Base-by-base conservation (phyloP, 1,284 basidiomycete genomes). In the Puccinia polysora region DNA sequence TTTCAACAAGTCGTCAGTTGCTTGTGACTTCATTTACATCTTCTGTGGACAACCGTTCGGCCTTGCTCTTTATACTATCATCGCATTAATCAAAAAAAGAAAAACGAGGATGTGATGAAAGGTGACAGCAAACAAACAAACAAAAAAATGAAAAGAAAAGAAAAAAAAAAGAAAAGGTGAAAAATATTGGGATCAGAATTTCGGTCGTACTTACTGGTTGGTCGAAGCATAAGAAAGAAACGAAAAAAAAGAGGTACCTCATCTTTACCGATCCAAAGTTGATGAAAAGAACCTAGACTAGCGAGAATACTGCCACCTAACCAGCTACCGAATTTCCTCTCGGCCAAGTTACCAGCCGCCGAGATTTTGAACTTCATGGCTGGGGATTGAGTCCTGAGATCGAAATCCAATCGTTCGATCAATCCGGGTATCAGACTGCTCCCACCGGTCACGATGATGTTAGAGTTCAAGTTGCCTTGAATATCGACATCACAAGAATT, bases 371-470 rank as follows among this genome's bases (percentile, higher is more conserved):
- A 38, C 70, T 78, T 78, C n/a, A 75, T 62, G 74, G 91, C 89
- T 25, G 89, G 88, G 79, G 91, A 89, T 67, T 87, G 83, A 63
- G 87, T 83, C 45, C 83, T 82, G 10, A 98, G 82, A 79, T 99
- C 96, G 72, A 84, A 84, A 74, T 87, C 84, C 52, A 98, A 83
- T 12, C 96, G 85, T 78, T 98, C 94, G 18, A 85, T 84, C 74
- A 98, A 85, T 14, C 96, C 96, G 25, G 89, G 83, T 72, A 95
- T 88, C 47, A 93, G 82, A 74, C 88, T 91, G 25, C 90, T 89
- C 25, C 94, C 95, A 20, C 96, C 96, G 15, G 92, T 91, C 56
- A 97, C 85, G 52, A 99, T 93, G 67, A 99, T 88, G 79, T 98
- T 97, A 77, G 88, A 86, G 77, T 95, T 85, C 20, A 99, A 86